Base-by-base conservation (phyloP, 2,329 filamentous ascomycete species). In the Fusarium globosum region DNA sequence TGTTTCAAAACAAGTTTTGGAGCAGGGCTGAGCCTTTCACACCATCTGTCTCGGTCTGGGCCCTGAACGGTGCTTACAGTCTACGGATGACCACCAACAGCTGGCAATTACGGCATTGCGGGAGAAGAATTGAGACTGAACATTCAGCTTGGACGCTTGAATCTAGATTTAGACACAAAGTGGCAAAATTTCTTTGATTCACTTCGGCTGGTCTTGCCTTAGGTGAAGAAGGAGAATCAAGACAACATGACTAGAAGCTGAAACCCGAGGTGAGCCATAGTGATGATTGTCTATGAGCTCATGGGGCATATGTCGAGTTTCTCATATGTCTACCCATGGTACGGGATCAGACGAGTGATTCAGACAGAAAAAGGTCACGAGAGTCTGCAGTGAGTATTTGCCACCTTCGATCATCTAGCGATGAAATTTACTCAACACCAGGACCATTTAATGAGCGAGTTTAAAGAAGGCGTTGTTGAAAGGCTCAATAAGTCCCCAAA, bases 11-110 rank as follows among this genome's bases (percentile, higher is more conserved):
- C 45, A 45, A 20, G 36, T 59, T 38, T 36, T 41, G 46, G 12
- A 28, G 28, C 39, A 51, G 11, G 33, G 21, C 18, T 46, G 43
- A 15, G 46, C 18, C 18, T 52, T 61, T 49, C 57, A 65, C 68
- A 58, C 60, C 71, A 65, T 58, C 38, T 42, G 3, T 28, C 38
- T 35, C 11, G 14, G 35, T 63, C 35, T 63, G 14, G 41, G 36
- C 62, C 39, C 38, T 53, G 38, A 42, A 26, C 16, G 49, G 55
- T 55, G 39, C 26, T 30, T 58, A 43, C 35, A 30, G 30, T 30
- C 11, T 30, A 30, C 30, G 43, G 28, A 35, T 35, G 43, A 46
- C 26, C 21, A 33, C 42, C 38, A n/a, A 38, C 41, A 18, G 21
- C 28, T 43, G 57, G 58, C 42, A 48, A 43, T 30, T 35, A 18